A percentile compares a stretch with the other conserved stretches of the same genome.
These are phyloP conservation scores for Ajuga reptans DNA, from an alignment of 305 asterid species.

Conservation along the genomic window DNA sequence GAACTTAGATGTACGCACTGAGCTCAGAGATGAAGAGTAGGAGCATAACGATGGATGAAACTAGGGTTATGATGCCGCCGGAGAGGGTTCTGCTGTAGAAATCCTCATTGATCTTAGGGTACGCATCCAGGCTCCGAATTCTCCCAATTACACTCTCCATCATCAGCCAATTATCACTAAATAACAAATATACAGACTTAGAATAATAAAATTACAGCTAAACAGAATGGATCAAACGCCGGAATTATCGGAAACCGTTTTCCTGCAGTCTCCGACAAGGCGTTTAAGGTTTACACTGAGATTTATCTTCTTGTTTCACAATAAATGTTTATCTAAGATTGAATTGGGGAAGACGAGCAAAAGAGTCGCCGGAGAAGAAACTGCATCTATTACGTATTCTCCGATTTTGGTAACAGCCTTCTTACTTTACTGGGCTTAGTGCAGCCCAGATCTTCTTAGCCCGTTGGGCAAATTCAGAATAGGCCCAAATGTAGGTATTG, in stretches of 20 bases:
- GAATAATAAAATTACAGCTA: background rate
- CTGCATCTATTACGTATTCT: constrained; percentile 8
- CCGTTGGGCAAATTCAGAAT: background rate
- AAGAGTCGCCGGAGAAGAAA: constrained; percentile 28
- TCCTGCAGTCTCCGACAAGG: constrained; percentile 15
- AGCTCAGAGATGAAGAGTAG: constrained; percentile 88
- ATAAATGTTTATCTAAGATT: background rate
- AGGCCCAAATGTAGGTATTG: no score
- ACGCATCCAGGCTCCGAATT: constrained; percentile 69
- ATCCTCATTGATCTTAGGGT: constrained; percentile 94
- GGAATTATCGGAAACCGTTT: constrained; percentile 19
- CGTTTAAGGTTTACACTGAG: constrained; percentile 11
- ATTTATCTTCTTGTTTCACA: background rate
- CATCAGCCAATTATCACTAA: constrained; percentile 14
- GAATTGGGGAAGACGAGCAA: constrained; percentile 11
- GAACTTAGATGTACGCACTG: constrained; percentile 41
- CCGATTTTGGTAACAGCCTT: background rate
- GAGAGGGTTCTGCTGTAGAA: constrained; percentile 90
- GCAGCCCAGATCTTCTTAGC: background rate
- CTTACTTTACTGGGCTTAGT: background rate
- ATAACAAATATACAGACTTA: background rate
- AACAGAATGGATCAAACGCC: constrained; percentile 23
- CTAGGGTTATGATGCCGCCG: constrained; percentile 77
- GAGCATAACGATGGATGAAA: constrained; percentile 72
- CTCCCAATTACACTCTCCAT: constrained; percentile 65